Percentiles rank a stretch among this genome's conserved stretches.
These are phyloP conservation scores for Fusarium protoensiforme DNA, from an alignment of 2,329 filamentous ascomycete species.

Conservation along the genomic window DNA sequence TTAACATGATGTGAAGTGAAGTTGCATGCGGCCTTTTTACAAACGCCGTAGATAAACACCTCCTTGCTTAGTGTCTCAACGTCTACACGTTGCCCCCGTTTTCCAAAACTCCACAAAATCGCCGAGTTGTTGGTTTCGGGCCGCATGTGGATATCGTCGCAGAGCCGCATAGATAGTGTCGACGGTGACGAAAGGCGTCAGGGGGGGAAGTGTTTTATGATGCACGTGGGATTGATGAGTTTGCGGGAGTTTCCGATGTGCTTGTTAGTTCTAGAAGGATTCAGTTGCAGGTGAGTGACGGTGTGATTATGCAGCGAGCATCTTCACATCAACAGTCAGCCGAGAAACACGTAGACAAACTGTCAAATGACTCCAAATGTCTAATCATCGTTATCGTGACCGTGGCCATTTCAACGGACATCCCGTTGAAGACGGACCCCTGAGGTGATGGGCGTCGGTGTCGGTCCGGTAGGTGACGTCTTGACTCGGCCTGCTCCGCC, in stretches of 20 bases:
- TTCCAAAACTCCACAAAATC: not conserved
- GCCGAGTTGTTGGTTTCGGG: conserved; percentile 4
- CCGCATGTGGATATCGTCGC: conserved; percentile 2
- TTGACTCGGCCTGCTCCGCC: not conserved
- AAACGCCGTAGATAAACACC: not conserved
- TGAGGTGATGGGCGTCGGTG: too few species aligned
- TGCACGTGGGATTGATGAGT: not conserved
- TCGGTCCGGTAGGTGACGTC: not conserved
- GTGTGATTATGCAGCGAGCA: not conserved
- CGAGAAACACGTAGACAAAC: not conserved
- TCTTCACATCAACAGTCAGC: not conserved
- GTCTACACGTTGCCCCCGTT: not conserved
- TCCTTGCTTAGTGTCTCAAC: not conserved
- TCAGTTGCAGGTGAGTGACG: not conserved
- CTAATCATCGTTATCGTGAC: not conserved
- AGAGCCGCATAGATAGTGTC: conserved; percentile 4
- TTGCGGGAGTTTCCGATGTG: not conserved
- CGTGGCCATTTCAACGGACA: not conserved
- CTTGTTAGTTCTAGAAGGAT: not conserved
- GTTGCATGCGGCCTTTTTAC: not conserved
- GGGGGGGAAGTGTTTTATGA: not conserved
- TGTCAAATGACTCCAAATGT: not conserved
- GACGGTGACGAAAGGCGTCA: not conserved
- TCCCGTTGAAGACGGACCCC: not conserved
- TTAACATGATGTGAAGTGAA: not conserved